Evolutionary conservation across 208 protist species (phyloP).

Genomic region (Vickermania ingenoplastis): DNA sequence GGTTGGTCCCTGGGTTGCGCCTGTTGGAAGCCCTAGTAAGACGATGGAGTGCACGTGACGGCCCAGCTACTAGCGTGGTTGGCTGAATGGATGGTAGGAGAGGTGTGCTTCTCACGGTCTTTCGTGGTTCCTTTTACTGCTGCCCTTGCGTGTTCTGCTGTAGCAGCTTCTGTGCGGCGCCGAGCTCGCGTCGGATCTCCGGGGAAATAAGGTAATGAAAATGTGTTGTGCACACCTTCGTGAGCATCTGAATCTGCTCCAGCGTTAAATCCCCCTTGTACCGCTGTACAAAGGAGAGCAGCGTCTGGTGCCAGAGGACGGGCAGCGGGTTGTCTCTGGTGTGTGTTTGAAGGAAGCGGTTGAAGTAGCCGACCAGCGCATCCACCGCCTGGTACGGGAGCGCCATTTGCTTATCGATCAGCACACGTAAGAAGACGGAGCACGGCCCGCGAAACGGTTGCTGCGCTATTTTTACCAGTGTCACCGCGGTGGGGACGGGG

Average conservation of each 20-base stretch:
- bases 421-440: slow-evolving; percentile 91
- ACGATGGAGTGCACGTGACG: too few relatives aligned
- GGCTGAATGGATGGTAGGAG: too few relatives aligned
- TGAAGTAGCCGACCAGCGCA: slow-evolving; percentile 93
- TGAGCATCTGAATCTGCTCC: slow-evolving; percentile 61
- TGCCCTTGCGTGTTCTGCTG: not conserved
- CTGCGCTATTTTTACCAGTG: slow-evolving; percentile 92
- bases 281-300: slow-evolving; percentile 91
- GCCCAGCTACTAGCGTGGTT: too few relatives aligned
- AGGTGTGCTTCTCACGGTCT: too few relatives aligned
- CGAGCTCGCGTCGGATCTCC: slow-evolving; percentile 75
- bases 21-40: too few relatives aligned
- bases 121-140: too few relatives aligned
- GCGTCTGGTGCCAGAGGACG: slow-evolving; percentile 95
- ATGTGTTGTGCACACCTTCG: slow-evolving; percentile 65
- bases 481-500: slow-evolving; percentile 85
- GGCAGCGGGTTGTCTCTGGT: slow-evolving; percentile 80
- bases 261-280: slow-evolving; percentile 81
- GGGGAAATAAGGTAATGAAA: slow-evolving; percentile 87
- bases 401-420: slow-evolving; percentile 98
- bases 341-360: slow-evolving; percentile 80
- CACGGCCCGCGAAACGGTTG: slow-evolving; percentile 88
- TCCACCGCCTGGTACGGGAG: slow-evolving; percentile 95
- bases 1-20: too few relatives aligned
- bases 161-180: slow-evolving; percentile 18